These are phyloP conservation scores for Phaeophleospora eucalypticola DNA, from an alignment of 2,329 filamentous ascomycete genomes.

Conservation along the genomic window DNA sequence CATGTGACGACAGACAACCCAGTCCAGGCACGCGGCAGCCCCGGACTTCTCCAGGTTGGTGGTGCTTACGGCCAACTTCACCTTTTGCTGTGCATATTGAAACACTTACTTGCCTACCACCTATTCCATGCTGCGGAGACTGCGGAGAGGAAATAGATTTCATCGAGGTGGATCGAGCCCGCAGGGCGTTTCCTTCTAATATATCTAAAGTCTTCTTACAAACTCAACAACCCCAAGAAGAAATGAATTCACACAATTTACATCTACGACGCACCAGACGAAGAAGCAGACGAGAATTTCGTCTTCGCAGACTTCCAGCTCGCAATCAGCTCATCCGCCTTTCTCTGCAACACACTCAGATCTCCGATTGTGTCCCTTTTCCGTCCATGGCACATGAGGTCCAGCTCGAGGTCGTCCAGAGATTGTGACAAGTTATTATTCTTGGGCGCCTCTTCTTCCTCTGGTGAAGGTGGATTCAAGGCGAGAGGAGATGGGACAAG, in stretches of 20 bases:
- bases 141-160: too few species aligned
- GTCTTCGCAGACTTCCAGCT: constrained; percentile 1
- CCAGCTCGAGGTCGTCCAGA: constrained; percentile 27
- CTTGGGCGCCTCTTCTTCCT: constrained; percentile 1
- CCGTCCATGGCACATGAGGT: constrained; percentile 8
- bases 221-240: too few species aligned
- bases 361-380: constrained; percentile 8
- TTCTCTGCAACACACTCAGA: background rate
- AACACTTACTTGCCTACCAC: too few species aligned
- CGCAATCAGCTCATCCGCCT: background rate
- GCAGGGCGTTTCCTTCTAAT: too few species aligned
- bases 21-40: background rate
- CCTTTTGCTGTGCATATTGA: background rate
- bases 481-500: constrained; percentile 21
- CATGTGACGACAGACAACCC: background rate
- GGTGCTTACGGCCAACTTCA: background rate
- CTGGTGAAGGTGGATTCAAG: constrained; percentile 21
- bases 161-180: too few species aligned
- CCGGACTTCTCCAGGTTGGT: too few species aligned
- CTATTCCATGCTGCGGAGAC: too few species aligned
- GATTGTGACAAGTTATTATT: background rate
- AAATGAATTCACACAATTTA: too few species aligned
- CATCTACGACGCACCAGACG: background rate
- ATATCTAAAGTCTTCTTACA: too few species aligned
- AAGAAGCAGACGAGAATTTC: background rate